Percentiles rank a stretch among this genome's conserved stretches.
Conservation (phyloP, 2,329 filamentous ascomycete genomes). For the Coniella vitis region DNA sequence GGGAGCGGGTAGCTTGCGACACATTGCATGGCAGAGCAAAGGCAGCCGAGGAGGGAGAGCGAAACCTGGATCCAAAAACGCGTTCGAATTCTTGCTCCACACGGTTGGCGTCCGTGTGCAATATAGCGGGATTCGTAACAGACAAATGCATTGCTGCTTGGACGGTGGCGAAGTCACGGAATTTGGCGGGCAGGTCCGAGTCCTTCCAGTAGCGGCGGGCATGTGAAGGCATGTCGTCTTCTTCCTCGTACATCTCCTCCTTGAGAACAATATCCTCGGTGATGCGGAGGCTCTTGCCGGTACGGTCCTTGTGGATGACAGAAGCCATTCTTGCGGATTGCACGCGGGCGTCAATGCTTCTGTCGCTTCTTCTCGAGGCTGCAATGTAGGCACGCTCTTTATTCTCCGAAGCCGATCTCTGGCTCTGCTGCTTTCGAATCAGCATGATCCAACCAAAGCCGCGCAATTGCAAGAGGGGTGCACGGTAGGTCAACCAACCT, state of each 20-base stretch:
- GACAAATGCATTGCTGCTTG: slow-evolving; percentile 6
- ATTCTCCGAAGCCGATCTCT: slow-evolving; percentile 73
- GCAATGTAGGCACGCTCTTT: slow-evolving; percentile 88
- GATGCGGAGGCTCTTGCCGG: slow-evolving; percentile 73
- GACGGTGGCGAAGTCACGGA: slow-evolving; percentile 8
- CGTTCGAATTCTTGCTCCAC: slow-evolving; percentile 9
- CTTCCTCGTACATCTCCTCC: slow-evolving; percentile 95
- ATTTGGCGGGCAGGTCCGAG: slow-evolving; percentile 7
- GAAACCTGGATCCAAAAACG: slow-evolving; percentile 1
- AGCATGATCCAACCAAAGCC: not conserved
- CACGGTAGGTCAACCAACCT: not conserved
- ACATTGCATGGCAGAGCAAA: not conserved
- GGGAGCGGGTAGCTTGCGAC: not conserved
- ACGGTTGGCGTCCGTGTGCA: slow-evolving; percentile 2
- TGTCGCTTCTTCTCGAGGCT: slow-evolving; percentile 78
- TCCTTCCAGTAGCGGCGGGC: slow-evolving; percentile 46
- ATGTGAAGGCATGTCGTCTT: slow-evolving; percentile 60
- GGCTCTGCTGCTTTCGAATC: slow-evolving; percentile 43
- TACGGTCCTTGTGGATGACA: slow-evolving; percentile 60
- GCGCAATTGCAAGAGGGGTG: too few relatives aligned
- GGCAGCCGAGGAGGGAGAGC: not conserved
- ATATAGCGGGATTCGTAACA: not conserved
- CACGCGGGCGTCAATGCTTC: slow-evolving; percentile 78
- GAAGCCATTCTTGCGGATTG: slow-evolving; percentile 84
- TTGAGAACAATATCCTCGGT: slow-evolving; percentile 81